A percentile compares a stretch with the other conserved stretches of the same genome.
phyloP scores from a whole-genome alignment of 2,329 filamentous ascomycete species.

The Arachnomyces sp. region DNA sequence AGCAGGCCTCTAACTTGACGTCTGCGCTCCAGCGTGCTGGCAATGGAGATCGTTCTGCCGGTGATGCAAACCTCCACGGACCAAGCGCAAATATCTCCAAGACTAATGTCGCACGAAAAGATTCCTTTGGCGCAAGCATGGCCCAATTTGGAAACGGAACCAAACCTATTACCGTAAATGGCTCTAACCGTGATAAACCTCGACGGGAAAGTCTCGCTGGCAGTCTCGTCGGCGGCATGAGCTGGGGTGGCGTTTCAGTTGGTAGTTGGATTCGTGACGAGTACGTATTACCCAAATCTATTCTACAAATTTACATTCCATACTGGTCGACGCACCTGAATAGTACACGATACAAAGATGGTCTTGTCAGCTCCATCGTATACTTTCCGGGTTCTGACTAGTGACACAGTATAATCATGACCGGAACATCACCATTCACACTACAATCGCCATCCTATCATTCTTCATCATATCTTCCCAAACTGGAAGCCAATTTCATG shows the following conservation, averaged over 20 bases:
- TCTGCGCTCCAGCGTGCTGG: slow-evolving; percentile 50
- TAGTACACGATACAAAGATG: too few species aligned
- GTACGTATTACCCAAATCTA: slow-evolving; percentile 53
- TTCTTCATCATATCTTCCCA: slow-evolving; percentile 91
- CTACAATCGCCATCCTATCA: slow-evolving; percentile 92
- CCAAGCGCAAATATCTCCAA: slow-evolving; percentile 31
- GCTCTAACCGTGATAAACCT: slow-evolving; percentile 41
- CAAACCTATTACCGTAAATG: slow-evolving; percentile 54
- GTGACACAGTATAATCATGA: slow-evolving; percentile 74
- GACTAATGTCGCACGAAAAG: slow-evolving; percentile 40
- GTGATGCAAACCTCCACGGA: slow-evolving; percentile 38
- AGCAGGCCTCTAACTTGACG: slow-evolving; percentile 57
- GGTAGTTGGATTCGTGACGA: slow-evolving; percentile 97
- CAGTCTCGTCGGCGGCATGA: slow-evolving; percentile 71
- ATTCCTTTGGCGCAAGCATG: slow-evolving; percentile 46
- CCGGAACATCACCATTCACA: slow-evolving; percentile 86
- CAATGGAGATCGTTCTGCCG: slow-evolving; percentile 35
- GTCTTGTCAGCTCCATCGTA: slow-evolving; percentile 2
- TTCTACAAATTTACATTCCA: not conserved
- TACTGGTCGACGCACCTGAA: not conserved
- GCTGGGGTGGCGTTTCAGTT: slow-evolving; percentile 93
- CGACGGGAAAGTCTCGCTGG: slow-evolving; percentile 54
- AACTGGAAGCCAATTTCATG: slow-evolving; percentile 96
- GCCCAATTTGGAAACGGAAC: slow-evolving; percentile 51
- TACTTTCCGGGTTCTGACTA: slow-evolving; percentile 14